Base-by-base conservation (phyloP, 768 basidiomycete species). In the Trametes punicea region DNA sequence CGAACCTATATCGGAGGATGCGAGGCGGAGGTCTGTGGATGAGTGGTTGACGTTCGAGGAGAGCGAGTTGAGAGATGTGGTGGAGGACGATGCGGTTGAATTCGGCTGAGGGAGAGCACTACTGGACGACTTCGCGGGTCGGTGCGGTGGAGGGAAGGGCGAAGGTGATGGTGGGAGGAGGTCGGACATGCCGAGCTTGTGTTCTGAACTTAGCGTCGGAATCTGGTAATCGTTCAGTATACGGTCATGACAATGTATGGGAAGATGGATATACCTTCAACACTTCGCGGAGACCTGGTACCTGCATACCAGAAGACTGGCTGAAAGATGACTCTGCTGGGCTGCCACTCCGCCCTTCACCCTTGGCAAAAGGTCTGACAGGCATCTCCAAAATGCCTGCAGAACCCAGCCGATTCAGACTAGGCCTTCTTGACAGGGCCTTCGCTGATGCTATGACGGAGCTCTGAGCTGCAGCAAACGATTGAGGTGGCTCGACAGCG, bases 121-220 rank as follows among this genome's bases (percentile, higher is more conserved):
- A 13, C 57, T 31, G 71, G 65, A 55, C 71, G 75, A 15, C 65
- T 67, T 41, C 75, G 76, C 30, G 69, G 69, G 53, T 59, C 73
- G 58, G 71, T 73, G 26, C 69, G 67, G 20, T 69, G 71, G 26
- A 70, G 76, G 83, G 53, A 55, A 51, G 1, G 52, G 58, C 3
- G 58, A 46, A 8, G 87, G 88, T 11, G 90, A 90, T 1, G 90
- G 88, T 5, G 90, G 88, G 18, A 89, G 71, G 21, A 91, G 71
- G 62, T 90, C 88, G 13, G 77, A 62, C 69, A 84, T 82, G 29
- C 84, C 86, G 16, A 86, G 69, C 62, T 84, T 83, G 64, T 89
- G 84, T 48, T 87, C 87, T 1, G 84, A 83, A 18, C 84, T 81
- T 20, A 87, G 73, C 11, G 80, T 80, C 0, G 87, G 85, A 39